Percentiles rank a stretch among this genome's conserved stretches.
Conservation (phyloP, 176 grass and related monocot species). For the Pontederia crassipes region DNA sequence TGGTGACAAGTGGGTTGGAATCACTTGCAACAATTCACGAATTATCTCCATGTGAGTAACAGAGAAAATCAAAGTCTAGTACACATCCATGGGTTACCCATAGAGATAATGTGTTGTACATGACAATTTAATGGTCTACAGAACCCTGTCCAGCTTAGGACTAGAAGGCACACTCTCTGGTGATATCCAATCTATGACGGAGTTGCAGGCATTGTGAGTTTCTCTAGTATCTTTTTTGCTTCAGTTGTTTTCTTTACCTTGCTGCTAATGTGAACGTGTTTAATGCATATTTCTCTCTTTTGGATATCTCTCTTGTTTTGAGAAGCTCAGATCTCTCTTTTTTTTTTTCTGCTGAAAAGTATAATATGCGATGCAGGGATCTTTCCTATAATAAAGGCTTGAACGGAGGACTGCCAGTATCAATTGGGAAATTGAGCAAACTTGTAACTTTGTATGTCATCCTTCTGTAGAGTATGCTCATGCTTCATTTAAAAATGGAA, state of each 20-base stretch:
- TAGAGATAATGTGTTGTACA: too few relatives aligned
- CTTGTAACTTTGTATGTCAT: slow-evolving; percentile 47
- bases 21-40: background rate
- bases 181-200: background rate
- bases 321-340: background rate
- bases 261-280: too few relatives aligned
- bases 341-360: background rate
- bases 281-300: background rate
- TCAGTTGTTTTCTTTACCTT: too few relatives aligned
- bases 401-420: slow-evolving; percentile 36
- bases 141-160: background rate
- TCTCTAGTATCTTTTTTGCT: too few relatives aligned
- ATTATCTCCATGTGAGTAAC: slow-evolving; percentile 2
- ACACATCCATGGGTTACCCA: too few relatives aligned
- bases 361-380: slow-evolving; percentile 30
- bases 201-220: slow-evolving; percentile 1
- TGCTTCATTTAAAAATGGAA: background rate
- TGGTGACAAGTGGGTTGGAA: slow-evolving; percentile 8
- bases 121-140: background rate
- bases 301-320: background rate
- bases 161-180: slow-evolving; percentile 3
- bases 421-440: slow-evolving; percentile 56
- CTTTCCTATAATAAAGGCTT: slow-evolving; percentile 68
- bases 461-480: background rate
- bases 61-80: background rate